Conservation (phyloP, 2,329 filamentous ascomycete genomes). For the Ceratocystis papillata region DNA sequence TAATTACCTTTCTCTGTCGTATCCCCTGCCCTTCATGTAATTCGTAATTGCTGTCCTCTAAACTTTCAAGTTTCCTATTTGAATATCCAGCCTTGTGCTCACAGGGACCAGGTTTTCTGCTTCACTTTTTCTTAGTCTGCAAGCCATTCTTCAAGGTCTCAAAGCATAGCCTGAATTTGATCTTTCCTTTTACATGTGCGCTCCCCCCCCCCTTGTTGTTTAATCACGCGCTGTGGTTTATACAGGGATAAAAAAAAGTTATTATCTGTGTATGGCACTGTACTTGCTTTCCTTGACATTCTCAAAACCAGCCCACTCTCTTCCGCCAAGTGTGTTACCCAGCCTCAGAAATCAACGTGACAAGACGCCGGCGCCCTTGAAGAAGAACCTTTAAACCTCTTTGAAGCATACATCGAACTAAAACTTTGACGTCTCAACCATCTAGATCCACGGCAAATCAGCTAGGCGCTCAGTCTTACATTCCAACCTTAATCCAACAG, state of each 20-base stretch:
- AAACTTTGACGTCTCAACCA: background rate
- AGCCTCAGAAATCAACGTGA: background rate
- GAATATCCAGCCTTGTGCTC: too few relatives aligned
- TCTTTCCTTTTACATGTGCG: background rate
- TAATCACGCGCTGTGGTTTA: background rate
- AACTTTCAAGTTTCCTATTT: too few relatives aligned
- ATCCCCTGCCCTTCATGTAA: too few relatives aligned
- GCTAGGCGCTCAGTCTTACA: background rate
- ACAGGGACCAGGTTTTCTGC: background rate
- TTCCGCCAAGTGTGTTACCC: background rate
- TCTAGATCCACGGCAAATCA: background rate
- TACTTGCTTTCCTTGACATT: background rate
- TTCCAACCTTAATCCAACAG: constrained; percentile 4
- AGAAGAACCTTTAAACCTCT: background rate
- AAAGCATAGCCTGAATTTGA: background rate
- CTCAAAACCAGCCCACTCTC: background rate
- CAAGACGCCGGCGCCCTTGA: background rate
- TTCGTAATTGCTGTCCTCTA: too few relatives aligned
- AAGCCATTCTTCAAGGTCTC: background rate
- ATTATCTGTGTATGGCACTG: background rate
- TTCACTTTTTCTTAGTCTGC: background rate
- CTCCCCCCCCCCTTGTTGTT: background rate
- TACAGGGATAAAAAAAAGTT: constrained; percentile 4
- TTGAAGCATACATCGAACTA: background rate
- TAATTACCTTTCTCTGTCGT: too few relatives aligned